These are phyloP conservation scores for Dentipellis sp. DNA, from an alignment of 768 basidiomycete species.

Conservation along the genomic window DNA sequence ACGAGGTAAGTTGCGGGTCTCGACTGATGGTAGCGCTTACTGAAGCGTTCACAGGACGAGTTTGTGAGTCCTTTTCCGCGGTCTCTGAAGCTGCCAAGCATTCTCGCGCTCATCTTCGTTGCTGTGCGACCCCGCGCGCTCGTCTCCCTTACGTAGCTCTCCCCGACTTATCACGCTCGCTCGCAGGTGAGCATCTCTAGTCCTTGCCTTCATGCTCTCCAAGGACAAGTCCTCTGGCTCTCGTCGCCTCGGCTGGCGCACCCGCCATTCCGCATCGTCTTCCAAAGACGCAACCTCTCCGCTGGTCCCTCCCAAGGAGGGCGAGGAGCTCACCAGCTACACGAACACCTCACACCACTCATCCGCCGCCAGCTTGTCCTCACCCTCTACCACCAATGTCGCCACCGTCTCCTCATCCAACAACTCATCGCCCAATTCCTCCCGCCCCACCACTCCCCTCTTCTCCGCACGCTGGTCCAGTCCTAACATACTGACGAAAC, in stretches of 20 bases:
- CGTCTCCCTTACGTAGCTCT: neutral
- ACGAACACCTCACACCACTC: slow-evolving; percentile 14
- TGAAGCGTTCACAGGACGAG: neutral
- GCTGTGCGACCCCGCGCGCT: neutral
- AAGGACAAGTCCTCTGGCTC: neutral
- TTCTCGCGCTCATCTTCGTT: neutral
- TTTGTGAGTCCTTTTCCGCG: neutral
- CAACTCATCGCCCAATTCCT: slow-evolving; percentile 11
- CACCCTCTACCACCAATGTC: slow-evolving; percentile 16
- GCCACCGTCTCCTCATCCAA: slow-evolving; percentile 19
- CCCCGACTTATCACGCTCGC: neutral
- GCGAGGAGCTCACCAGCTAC: slow-evolving; percentile 21
- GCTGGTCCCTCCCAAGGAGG: slow-evolving; percentile 23
- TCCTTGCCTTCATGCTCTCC: neutral
- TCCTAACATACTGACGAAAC: slow-evolving; percentile 22
- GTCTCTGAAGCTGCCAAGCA: neutral
- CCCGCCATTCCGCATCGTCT: neutral
- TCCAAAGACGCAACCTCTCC: neutral
- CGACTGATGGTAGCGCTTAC: neutral
- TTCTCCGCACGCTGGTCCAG: slow-evolving; percentile 18
- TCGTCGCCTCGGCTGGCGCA: neutral
- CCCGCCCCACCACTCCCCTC: slow-evolving; percentile 22
- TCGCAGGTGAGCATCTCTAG: neutral
- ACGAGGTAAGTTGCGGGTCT: neutral
- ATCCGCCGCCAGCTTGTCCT: slow-evolving; percentile 13